These are phyloP conservation scores for Tricholomella constricta DNA, from an alignment of 768 basidiomycete genomes.

Conservation along the genomic window DNA sequence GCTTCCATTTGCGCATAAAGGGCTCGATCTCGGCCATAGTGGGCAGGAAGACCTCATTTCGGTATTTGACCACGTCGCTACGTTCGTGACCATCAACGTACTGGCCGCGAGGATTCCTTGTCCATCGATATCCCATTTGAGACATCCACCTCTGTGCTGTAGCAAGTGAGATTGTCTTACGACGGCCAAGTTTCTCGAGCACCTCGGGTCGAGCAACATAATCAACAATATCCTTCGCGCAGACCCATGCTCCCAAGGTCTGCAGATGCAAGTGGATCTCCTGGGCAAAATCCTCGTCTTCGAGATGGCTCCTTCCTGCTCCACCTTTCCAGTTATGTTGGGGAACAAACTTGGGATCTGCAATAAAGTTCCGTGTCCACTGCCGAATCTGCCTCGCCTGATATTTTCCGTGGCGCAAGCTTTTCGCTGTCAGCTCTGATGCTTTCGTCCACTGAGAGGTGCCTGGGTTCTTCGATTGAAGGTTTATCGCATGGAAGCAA, in stretches of 20 bases:
- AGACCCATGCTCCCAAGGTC: slow-evolving; percentile 21
- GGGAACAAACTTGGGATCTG: too few species aligned
- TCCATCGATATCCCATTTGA: slow-evolving; percentile 28
- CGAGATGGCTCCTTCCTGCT: not conserved
- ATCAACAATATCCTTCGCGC: slow-evolving; percentile 22
- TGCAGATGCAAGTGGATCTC: slow-evolving; percentile 20
- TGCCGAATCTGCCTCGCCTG: too few species aligned
- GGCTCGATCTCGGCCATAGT: not conserved
- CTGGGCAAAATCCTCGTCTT: slow-evolving; percentile 17
- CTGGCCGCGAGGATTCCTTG: slow-evolving; percentile 24
- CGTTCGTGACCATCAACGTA: slow-evolving; percentile 36
- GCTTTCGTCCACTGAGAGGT: too few species aligned
- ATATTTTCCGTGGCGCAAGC: too few species aligned
- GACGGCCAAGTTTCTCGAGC: too few species aligned
- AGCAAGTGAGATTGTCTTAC: not conserved
- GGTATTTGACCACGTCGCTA: slow-evolving; percentile 33
- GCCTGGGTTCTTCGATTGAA: too few species aligned
- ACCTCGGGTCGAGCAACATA: slow-evolving; percentile 16
- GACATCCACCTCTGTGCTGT: slow-evolving; percentile 29
- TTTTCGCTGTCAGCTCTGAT: too few species aligned
- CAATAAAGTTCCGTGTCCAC: too few species aligned
- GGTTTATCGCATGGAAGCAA: too few species aligned
- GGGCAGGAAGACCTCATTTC: slow-evolving; percentile 21
- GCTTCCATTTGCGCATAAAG: not conserved
- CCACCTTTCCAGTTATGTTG: too few species aligned